A percentile compares a stretch with the other conserved stretches of the same genome.
Conservation (phyloP, 306 rosid species). For the Acacia melanoxylon region DNA sequence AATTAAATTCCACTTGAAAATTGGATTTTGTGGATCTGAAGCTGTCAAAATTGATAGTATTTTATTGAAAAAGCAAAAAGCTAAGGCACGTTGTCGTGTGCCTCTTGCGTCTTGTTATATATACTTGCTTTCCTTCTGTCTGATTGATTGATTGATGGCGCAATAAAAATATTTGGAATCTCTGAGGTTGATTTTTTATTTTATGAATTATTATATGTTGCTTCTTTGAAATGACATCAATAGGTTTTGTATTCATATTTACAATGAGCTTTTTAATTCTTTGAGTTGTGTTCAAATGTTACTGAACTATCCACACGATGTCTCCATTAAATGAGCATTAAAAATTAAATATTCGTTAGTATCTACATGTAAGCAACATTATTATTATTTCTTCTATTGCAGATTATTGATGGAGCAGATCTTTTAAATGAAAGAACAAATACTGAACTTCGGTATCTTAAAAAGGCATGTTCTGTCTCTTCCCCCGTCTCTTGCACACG, state of each 20-base stretch:
- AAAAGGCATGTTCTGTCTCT: constrained; percentile 60
- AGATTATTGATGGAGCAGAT: constrained; percentile 79
- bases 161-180: background rate
- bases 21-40: background rate
- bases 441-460: constrained; percentile 77
- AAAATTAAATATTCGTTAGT: background rate
- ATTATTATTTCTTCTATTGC: constrained; percentile 25
- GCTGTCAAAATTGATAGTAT: background rate
- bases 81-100: background rate
- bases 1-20: background rate
- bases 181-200: background rate
- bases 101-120: background rate
- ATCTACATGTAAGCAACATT: background rate
- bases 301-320: background rate
- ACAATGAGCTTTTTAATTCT: background rate
- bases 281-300: background rate
- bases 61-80: background rate
- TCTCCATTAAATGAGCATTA: constrained; percentile 3
- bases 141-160: constrained; percentile 9
- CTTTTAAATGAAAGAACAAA: constrained; percentile 92
- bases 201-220: background rate
- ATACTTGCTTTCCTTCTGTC: background rate
- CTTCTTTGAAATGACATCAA: background rate
- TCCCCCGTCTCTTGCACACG: background rate
- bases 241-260: background rate